Evolutionary conservation across 768 basidiomycete genomes (phyloP).

Genomic region (Phaffia tasmanica): DNA sequence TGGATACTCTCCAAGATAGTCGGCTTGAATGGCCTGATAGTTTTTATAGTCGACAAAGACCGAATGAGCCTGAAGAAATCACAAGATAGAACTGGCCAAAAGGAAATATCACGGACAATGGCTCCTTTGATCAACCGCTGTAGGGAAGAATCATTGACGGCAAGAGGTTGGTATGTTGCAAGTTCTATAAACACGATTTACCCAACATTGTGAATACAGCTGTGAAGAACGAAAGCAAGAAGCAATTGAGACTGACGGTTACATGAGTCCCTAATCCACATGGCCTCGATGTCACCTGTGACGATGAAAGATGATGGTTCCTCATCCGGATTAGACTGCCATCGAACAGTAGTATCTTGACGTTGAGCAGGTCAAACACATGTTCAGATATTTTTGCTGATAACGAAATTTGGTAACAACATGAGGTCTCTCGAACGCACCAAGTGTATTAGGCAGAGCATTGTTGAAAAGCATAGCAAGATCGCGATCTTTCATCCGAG

Average conservation of each 20-base stretch:
- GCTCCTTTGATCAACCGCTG: slow-evolving; percentile 63
- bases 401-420: background rate
- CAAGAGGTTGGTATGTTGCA: slow-evolving; percentile 54
- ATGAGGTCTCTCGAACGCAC: slow-evolving; percentile 38
- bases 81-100: background rate
- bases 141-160: slow-evolving; percentile 50
- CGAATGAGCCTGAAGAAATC: background rate
- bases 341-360: slow-evolving; percentile 69
- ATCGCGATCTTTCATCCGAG: slow-evolving; percentile 61
- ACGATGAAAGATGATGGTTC: slow-evolving; percentile 7
- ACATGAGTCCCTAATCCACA: slow-evolving; percentile 61
- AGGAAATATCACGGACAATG: slow-evolving; percentile 55
- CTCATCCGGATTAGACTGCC: slow-evolving; percentile 39
- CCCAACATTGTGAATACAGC: slow-evolving; percentile 57
- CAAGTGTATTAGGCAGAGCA: slow-evolving; percentile 69
- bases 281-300: slow-evolving; percentile 6
- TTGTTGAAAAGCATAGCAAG: slow-evolving; percentile 69
- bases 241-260: slow-evolving; percentile 32
- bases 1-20: slow-evolving; percentile 57
- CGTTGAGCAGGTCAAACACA: background rate
- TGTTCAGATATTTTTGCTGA: background rate
- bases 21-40: slow-evolving; percentile 36
- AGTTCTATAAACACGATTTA: slow-evolving; percentile 42
- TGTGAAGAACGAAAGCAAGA: slow-evolving; percentile 33
- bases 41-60: slow-evolving; percentile 29